Evolutionary conservation across 805 yeast genomes (phyloP).

Genomic region (Martiniozyma abietophila): DNA sequence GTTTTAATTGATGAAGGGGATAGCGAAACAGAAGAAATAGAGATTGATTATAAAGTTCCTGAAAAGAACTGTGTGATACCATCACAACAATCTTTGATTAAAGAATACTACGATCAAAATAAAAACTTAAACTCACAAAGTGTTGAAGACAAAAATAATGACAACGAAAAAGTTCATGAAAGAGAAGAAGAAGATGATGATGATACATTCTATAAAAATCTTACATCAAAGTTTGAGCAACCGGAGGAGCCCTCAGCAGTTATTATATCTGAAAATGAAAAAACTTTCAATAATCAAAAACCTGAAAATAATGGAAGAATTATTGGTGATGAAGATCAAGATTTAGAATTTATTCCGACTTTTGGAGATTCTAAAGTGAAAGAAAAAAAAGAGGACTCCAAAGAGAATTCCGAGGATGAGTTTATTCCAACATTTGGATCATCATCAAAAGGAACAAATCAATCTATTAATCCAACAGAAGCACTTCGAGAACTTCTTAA

Average conservation of each 20-base stretch:
- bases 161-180: conserved; percentile 14
- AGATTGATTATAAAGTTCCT: conserved; percentile 18
- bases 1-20: conserved; percentile 18
- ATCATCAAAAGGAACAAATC: conserved; percentile 12
- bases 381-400: background rate
- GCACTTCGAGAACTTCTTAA: conserved; percentile 52
- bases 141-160: conserved; percentile 8
- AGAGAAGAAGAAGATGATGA: conserved; percentile 13
- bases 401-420: conserved; percentile 6
- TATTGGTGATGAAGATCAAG: conserved; percentile 22
- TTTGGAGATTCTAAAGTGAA: conserved; percentile 29
- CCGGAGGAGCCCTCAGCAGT: conserved; percentile 6
- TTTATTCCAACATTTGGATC: conserved; percentile 39
- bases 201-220: conserved; percentile 16
- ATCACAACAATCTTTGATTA: conserved; percentile 15
- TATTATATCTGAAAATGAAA: conserved; percentile 14
- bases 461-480: conserved; percentile 43
- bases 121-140: conserved; percentile 2
- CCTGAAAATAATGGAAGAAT: too few species aligned
- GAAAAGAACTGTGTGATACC: conserved; percentile 18
- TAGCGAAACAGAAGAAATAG: conserved; percentile 23
- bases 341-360: conserved; percentile 45
- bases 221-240: conserved; percentile 16
- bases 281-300: conserved; percentile 8
- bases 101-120: conserved; percentile 18